phyloP scores from a whole-genome alignment of 1,139 yeast species.

The Chernovozyma sophiae-reginae region DNA sequence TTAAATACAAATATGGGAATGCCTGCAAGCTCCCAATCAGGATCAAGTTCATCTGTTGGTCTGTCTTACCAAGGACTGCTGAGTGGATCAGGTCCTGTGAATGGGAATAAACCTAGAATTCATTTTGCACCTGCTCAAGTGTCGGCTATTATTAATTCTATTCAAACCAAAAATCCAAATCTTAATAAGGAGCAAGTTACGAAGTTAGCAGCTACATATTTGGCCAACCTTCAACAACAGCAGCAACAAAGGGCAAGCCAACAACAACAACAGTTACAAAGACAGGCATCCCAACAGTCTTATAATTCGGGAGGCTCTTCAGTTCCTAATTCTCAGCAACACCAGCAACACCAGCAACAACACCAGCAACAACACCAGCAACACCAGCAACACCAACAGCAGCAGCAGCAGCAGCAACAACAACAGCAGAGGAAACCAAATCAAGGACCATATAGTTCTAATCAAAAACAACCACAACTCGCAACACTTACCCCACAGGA shows the following conservation, averaged over 20 bases:
- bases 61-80: slow-evolving; percentile 1
- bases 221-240: slow-evolving; percentile 56
- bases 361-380: slow-evolving; percentile 2
- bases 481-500: slow-evolving; percentile 37
- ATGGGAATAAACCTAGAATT: slow-evolving; percentile 27
- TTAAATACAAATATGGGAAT: slow-evolving; percentile 1
- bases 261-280: slow-evolving; percentile 15
- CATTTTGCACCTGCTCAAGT: slow-evolving; percentile 62
- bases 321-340: slow-evolving; percentile 3
- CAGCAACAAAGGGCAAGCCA: slow-evolving; percentile 31
- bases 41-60: not conserved
- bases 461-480: slow-evolving; percentile 22
- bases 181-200: slow-evolving; percentile 70
- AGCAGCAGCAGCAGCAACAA: slow-evolving; percentile 1
- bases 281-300: slow-evolving; percentile 12
- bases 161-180: slow-evolving; percentile 66
- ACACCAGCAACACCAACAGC: slow-evolving; percentile 1
- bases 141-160: slow-evolving; percentile 63
- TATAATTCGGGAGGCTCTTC: slow-evolving; percentile 5
- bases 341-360: not conserved
- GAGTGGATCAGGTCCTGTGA: not conserved
- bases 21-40: not conserved
- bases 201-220: slow-evolving; percentile 64
- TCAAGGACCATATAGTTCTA: slow-evolving; percentile 5
- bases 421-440: slow-evolving; percentile 3